Evolutionary conservation across 1,139 yeast genomes (phyloP).

Genomic region (Arxiozyma slooffiae): DNA sequence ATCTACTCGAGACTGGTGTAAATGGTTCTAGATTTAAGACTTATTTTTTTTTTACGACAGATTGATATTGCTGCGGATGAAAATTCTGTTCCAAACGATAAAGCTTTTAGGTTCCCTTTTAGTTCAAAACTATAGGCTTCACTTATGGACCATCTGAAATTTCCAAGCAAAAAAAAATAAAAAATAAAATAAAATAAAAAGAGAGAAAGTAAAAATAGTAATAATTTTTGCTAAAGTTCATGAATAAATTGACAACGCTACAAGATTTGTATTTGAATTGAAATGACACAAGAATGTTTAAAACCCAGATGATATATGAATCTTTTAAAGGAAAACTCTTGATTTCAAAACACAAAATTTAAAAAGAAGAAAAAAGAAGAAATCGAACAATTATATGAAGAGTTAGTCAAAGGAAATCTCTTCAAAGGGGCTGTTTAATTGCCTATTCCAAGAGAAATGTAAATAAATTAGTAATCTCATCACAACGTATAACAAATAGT

Average conservation of each 20-base stretch:
- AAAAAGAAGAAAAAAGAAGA: slow-evolving; percentile 52
- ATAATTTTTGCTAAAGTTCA: slow-evolving; percentile 71
- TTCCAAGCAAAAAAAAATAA: slow-evolving; percentile 70
- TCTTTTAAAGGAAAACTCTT: slow-evolving; percentile 23
- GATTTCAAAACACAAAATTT: slow-evolving; percentile 36
- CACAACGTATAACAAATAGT: neutral
- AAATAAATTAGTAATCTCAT: slow-evolving; percentile 3
- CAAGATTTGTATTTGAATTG: slow-evolving; percentile 50
- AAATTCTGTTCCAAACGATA: slow-evolving; percentile 94
- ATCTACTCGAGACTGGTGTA: slow-evolving; percentile 70
- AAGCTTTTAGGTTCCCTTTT: slow-evolving; percentile 88
- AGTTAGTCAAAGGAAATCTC: slow-evolving; percentile 48
- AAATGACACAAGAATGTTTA: slow-evolving; percentile 40
- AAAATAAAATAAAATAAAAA: too few species aligned
- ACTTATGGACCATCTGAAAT: slow-evolving; percentile 96
- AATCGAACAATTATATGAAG: slow-evolving; percentile 57
- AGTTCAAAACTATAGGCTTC: slow-evolving; percentile 97
- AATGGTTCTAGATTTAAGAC: slow-evolving; percentile 97
- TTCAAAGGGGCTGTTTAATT: slow-evolving; percentile 54
- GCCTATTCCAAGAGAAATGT: slow-evolving; percentile 71
- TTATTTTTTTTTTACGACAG: slow-evolving; percentile 74
- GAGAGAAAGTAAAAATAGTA: too few species aligned
- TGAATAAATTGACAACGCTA: slow-evolving; percentile 69
- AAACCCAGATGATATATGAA: slow-evolving; percentile 37
- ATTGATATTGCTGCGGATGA: slow-evolving; percentile 91